Percentiles rank a stretch among this genome's conserved stretches.
Evolutionary conservation across 1,139 yeast species (phyloP).

Genomic region (Magnusiomyces paraingens): DNA sequence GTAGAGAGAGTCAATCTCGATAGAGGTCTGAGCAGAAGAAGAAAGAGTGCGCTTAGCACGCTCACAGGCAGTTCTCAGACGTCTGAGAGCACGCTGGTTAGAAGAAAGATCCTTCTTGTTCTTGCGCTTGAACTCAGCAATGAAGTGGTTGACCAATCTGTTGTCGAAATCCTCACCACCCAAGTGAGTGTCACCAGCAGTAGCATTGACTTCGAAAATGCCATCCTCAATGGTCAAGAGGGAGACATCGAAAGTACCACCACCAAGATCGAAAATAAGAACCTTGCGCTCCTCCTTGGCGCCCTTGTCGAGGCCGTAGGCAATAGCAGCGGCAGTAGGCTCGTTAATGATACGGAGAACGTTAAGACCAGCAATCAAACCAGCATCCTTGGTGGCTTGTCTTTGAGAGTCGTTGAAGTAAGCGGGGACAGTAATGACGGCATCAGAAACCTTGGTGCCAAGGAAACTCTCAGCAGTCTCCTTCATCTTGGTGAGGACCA

Average conservation of each 20-base stretch:
- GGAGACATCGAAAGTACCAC: slow-evolving; percentile 99
- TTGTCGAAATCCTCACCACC: slow-evolving; percentile 99
- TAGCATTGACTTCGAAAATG: slow-evolving; percentile 98
- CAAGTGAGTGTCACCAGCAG: slow-evolving; percentile 99
- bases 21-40: slow-evolving; percentile 92
- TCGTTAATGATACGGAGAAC: slow-evolving; percentile 91
- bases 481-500: slow-evolving; percentile 93
- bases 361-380: slow-evolving; percentile 92
- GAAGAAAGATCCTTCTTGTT: slow-evolving; percentile 85
- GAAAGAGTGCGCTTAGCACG: slow-evolving; percentile 99
- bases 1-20: slow-evolving; percentile 93
- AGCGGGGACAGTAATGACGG: slow-evolving; percentile 92
- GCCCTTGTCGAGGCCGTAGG: slow-evolving; percentile 94
- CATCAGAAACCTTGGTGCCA: slow-evolving; percentile 79
- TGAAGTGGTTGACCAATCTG: slow-evolving; percentile 90
- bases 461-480: slow-evolving; percentile 92
- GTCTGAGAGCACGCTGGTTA: slow-evolving; percentile 95
- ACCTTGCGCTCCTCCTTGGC: slow-evolving; percentile 80
- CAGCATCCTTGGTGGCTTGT: slow-evolving; percentile 96
- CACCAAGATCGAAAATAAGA: slow-evolving; percentile 93
- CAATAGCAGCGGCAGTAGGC: slow-evolving; percentile 89
- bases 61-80: slow-evolving; percentile 98
- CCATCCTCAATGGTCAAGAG: slow-evolving; percentile 96
- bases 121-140: slow-evolving; percentile 89
- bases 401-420: slow-evolving; percentile 93